Evolutionary conservation across 1,284 basidiomycete genomes (phyloP).

Genomic region (Ceratobasidium sp.): DNA sequence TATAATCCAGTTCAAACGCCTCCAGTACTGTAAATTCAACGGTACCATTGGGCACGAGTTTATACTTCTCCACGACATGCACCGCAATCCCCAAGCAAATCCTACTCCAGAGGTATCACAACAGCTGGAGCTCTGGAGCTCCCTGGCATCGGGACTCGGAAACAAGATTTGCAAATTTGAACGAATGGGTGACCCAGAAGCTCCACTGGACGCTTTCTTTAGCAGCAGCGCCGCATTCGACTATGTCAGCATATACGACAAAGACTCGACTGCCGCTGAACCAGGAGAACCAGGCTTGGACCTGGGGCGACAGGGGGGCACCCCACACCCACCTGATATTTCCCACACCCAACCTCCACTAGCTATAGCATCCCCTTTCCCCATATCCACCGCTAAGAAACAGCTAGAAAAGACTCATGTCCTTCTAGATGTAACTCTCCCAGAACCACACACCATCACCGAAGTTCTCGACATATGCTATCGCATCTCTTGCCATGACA

Average conservation of each 20-base stretch:
- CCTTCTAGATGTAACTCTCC: not conserved
- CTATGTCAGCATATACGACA: not conserved
- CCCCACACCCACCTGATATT: too few relatives aligned
- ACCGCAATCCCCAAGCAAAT: not conserved
- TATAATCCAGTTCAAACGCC: not conserved
- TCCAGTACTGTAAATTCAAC: not conserved
- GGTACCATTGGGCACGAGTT: not conserved
- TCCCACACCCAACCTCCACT: too few relatives aligned
- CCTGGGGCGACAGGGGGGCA: too few relatives aligned
- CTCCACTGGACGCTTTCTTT: not conserved
- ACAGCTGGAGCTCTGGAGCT: not conserved
- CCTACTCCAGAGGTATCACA: not conserved
- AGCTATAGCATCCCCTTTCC: too few relatives aligned
- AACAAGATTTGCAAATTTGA: not conserved
- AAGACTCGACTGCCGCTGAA: too few relatives aligned
- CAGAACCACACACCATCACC: not conserved
- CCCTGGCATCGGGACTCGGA: not conserved
- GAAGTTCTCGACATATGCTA: slow-evolving; percentile 12
- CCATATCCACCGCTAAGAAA: not conserved
- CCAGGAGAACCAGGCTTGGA: too few relatives aligned
- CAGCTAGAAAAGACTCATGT: too few relatives aligned
- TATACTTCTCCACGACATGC: not conserved
- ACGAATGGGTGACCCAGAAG: not conserved
- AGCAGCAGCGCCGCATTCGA: not conserved
- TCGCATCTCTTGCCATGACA: not conserved